Evolutionary conservation across 768 basidiomycete genomes (phyloP).

Genomic region (Amanita rimosa): DNA sequence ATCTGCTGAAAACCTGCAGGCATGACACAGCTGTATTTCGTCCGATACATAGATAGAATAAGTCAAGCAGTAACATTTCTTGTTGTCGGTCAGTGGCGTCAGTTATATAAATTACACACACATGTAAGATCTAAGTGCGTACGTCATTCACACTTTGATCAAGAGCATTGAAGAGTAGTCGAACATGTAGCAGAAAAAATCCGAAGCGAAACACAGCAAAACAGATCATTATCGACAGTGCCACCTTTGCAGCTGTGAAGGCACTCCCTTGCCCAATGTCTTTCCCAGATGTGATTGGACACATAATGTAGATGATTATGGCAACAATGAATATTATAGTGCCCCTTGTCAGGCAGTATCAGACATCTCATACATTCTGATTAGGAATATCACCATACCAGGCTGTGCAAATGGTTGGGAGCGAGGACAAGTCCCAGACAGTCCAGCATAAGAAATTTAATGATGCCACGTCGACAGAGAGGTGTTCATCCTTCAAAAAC

Average conservation of each 20-base stretch:
- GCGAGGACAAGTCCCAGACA: background rate
- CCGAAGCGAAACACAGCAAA: too few relatives aligned
- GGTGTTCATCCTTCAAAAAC: too few relatives aligned
- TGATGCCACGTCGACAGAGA: background rate
- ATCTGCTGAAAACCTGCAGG: too few relatives aligned
- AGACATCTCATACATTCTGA: background rate
- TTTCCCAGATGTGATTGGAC: background rate
- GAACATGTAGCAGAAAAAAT: too few relatives aligned
- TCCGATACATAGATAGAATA: too few relatives aligned
- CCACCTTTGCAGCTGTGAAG: background rate
- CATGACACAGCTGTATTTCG: too few relatives aligned
- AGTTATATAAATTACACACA: too few relatives aligned
- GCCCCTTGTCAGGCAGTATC: background rate
- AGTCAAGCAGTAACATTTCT: too few relatives aligned
- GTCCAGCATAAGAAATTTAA: background rate
- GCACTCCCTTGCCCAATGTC: background rate
- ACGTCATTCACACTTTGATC: too few relatives aligned
- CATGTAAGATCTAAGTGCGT: too few relatives aligned
- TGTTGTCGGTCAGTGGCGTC: too few relatives aligned
- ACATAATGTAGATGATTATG: background rate
- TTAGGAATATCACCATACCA: background rate
- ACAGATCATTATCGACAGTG: background rate
- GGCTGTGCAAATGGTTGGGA: background rate
- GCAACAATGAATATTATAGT: background rate
- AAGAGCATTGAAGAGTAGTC: too few relatives aligned